Base-by-base conservation (phyloP, 2,329 filamentous ascomycete species). In the Colletotrichum limetticola region DNA sequence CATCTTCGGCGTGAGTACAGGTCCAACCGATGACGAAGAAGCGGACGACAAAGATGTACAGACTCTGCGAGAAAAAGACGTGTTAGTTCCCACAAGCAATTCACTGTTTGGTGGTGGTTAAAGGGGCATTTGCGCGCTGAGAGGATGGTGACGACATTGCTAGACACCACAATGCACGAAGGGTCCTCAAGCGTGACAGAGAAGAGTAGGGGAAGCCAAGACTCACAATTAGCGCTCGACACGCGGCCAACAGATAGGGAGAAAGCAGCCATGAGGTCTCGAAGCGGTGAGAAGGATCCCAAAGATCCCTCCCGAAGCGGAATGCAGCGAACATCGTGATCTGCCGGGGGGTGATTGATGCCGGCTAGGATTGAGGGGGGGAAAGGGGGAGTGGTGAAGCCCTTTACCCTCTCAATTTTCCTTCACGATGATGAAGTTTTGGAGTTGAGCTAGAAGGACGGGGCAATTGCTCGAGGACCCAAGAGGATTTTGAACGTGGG, bases 241-340 rank as follows among this genome's bases (percentile, higher is more conserved):
- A 79, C 65, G 80, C 83, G 76, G 90, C 91, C 60, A 96, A 86
- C 1, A 87, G 77, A 77, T 87, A 87, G 0, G 94, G 93, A 28
- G 90, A 82, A n/a, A 97, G 82, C 9, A 95, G 82, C 94, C 94
- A 97, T 16, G 94, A 97, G 19, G 94, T 97, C 81, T 91, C 90
- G 83, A 93, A 95, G 71, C 92, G 90, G 81, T 92, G 88, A 55
- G 88, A 85, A 7, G 87, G 87, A 78, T 90, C 88, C 84, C 85
- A 90, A 37, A 81, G 78, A 74, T 82, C 83, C 35, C 75, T 79
- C 61, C 83, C 83, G 62, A 87, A 84, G 66, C 78, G 77, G 76
- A 87, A 85, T 55, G 77, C 78, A 62, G 75, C 66, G 37, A 66
- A 68, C 60, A 78, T 72, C 59, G 68, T 68, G 52, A 52, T 70